Conservation (phyloP, 192 early-diverging fungal species). For the Jimgerdemannia lactiflua region DNA sequence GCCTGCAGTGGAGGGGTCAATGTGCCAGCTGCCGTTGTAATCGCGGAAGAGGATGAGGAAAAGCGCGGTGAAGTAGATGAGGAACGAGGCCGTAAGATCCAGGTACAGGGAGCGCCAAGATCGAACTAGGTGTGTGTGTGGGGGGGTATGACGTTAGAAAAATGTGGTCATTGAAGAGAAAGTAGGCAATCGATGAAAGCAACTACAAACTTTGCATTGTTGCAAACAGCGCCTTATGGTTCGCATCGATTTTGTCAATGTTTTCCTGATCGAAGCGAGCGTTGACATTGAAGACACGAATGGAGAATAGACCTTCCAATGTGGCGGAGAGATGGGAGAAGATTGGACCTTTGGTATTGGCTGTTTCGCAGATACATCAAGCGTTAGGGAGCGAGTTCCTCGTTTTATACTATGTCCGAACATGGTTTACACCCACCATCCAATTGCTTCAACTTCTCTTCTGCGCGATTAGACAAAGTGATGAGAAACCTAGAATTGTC, state of each 20-base stretch:
- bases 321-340: conserved; percentile 72
- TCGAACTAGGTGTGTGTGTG: conserved; percentile 24
- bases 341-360: conserved; percentile 63
- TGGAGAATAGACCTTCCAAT: conserved; percentile 66
- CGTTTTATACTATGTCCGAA: too few species aligned
- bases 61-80: conserved; percentile 62
- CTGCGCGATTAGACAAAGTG: conserved; percentile 33
- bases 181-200: too few species aligned
- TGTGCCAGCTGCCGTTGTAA: background rate
- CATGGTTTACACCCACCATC: conserved; percentile 31
- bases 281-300: conserved; percentile 61
- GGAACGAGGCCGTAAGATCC: conserved; percentile 58
- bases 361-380: conserved; percentile 20
- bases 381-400: background rate
- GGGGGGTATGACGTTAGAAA: too few species aligned
- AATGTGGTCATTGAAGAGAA: too few species aligned
- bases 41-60: conserved; percentile 43
- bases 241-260: conserved; percentile 59
- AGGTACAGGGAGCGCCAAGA: conserved; percentile 60
- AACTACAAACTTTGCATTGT: conserved; percentile 54
- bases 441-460: conserved; percentile 52
- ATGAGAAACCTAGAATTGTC: conserved; percentile 26
- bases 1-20: conserved; percentile 48
- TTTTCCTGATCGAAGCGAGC: conserved; percentile 55
- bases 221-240: conserved; percentile 52